phyloP scores from a whole-genome alignment of 306 rosid species.

The Castanea crenata region DNA sequence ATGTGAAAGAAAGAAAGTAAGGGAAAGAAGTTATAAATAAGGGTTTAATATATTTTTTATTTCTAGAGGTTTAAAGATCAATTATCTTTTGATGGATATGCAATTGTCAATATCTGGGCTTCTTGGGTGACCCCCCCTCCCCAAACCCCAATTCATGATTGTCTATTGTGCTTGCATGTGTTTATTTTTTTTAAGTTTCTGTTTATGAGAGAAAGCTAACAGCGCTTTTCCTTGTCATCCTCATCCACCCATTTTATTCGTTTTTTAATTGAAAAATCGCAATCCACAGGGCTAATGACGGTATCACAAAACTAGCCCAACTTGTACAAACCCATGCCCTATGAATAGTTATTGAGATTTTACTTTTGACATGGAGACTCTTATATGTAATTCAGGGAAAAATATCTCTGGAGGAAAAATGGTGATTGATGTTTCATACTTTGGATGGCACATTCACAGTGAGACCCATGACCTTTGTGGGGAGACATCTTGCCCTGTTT shows the following conservation, averaged over 20 bases:
- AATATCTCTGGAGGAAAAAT: conserved; percentile 68
- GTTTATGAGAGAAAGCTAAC: neutral
- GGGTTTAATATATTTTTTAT: neutral
- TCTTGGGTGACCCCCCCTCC: neutral
- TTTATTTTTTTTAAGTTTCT: neutral
- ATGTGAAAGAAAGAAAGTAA: neutral
- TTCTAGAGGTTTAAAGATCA: neutral
- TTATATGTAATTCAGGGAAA: conserved; percentile 40
- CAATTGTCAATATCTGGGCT: neutral
- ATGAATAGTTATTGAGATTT: neutral
- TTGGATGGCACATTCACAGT: conserved; percentile 74
- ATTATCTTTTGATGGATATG: neutral
- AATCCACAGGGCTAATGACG: neutral
- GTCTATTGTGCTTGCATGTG: neutral
- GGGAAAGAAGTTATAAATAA: neutral
- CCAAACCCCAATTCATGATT: neutral
- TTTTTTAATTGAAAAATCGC: neutral
- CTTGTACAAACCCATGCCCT: neutral
- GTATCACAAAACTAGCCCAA: neutral
- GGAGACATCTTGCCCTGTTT: conserved; percentile 82
- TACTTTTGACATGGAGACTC: neutral
- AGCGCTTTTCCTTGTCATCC: neutral
- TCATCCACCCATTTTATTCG: neutral
- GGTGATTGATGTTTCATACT: conserved; percentile 72
- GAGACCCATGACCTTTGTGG: conserved; percentile 82